Conservation (phyloP, 2,329 filamentous ascomycete genomes). For the Gyromitra esculenta region DNA sequence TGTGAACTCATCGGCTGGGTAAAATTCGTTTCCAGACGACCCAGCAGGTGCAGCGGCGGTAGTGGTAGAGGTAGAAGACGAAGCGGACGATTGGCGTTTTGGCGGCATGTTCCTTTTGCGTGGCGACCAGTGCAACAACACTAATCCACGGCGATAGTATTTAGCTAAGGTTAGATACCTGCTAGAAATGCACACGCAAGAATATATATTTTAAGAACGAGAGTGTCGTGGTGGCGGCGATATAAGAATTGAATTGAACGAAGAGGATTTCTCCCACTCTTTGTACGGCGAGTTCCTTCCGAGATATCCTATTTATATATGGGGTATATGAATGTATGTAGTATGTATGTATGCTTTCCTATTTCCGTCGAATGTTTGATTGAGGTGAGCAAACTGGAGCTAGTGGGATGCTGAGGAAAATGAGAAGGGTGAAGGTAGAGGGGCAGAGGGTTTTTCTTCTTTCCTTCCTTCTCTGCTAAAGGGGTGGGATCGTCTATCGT, state of each 20-base stretch:
- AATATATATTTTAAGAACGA: conserved; percentile 28
- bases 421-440: conserved; percentile 30
- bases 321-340: not conserved
- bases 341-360: conserved; percentile 22
- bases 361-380: conserved; percentile 39
- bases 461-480: conserved; percentile 1
- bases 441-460: conserved; percentile 21
- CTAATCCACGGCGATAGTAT: conserved; percentile 36
- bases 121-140: conserved; percentile 40
- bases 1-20: conserved; percentile 61
- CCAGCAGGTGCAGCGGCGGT: conserved; percentile 41
- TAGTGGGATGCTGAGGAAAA: conserved; percentile 45
- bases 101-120: conserved; percentile 51
- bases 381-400: conserved; percentile 43
- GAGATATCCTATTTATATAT: conserved; percentile 48
- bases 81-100: conserved; percentile 50
- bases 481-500: conserved; percentile 29
- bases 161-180: conserved; percentile 21
- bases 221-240: conserved; percentile 24
- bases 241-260: conserved; percentile 33
- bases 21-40: conserved; percentile 46
- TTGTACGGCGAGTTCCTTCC: conserved; percentile 29
- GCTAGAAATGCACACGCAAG: conserved; percentile 32
- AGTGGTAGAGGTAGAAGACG: conserved; percentile 43
- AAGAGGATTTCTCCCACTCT: conserved; percentile 25